These are phyloP conservation scores for Cyberlindnera saturnus DNA, from an alignment of 805 yeast species.

Conservation along the genomic window DNA sequence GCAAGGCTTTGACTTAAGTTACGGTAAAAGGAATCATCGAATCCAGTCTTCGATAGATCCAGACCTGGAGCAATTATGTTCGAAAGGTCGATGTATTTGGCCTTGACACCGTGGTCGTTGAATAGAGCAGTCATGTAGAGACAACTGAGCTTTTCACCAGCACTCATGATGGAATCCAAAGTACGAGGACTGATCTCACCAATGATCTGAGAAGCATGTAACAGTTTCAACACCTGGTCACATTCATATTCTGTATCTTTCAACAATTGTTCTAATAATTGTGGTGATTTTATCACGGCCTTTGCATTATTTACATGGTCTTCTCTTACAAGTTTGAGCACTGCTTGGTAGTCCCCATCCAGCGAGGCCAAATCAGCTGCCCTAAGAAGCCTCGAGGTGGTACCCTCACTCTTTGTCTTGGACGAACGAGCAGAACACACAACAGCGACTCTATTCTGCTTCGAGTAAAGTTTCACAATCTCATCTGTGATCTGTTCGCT, in stretches of 20 bases:
- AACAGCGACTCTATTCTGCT: constrained; percentile 69
- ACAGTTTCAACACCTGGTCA: constrained; percentile 56
- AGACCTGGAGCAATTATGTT: constrained; percentile 60
- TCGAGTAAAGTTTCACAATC: constrained; percentile 64
- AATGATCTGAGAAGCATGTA: constrained; percentile 83
- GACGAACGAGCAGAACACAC: constrained; percentile 96
- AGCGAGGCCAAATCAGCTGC: constrained; percentile 79
- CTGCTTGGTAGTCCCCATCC: constrained; percentile 48
- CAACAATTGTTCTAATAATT: constrained; percentile 48
- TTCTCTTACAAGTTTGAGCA: constrained; percentile 61
- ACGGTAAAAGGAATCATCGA: constrained; percentile 63
- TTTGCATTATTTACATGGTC: constrained; percentile 80
- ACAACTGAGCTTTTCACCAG: constrained; percentile 92
- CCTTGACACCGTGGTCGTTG: constrained; percentile 73
- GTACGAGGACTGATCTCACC: constrained; percentile 91
- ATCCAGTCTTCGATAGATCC: constrained; percentile 45
- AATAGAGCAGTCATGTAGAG: constrained; percentile 80
- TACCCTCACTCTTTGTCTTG: constrained; percentile 87
- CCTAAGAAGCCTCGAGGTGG: constrained; percentile 76
- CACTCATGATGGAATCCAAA: constrained; percentile 81
- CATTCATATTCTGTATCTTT: constrained; percentile 60
- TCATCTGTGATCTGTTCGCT: constrained; percentile 80
- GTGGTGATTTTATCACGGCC: constrained; percentile 36
- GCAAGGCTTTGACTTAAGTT: constrained; percentile 49
- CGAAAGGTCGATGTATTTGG: constrained; percentile 76